A percentile compares a stretch with the other conserved stretches of the same genome.
phyloP scores from a whole-genome alignment of 108 stramenopile genomes.

The Nitzschia sp. region DNA sequence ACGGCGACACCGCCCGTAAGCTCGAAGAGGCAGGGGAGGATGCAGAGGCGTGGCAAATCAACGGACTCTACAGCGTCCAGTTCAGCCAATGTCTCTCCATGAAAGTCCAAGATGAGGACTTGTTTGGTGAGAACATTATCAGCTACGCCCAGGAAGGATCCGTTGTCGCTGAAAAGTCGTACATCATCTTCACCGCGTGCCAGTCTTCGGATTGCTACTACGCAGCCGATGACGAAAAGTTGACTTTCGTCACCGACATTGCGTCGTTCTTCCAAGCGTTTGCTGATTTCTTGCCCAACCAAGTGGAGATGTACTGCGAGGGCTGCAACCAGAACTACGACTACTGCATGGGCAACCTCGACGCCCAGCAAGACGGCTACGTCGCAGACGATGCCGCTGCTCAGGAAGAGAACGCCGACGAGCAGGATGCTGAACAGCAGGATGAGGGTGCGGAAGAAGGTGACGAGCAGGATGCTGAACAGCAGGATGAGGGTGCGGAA shows the following conservation, averaged over 20 bases:
- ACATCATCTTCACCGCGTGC: slow-evolving; percentile 63
- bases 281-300: slow-evolving; percentile 45
- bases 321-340: slow-evolving; percentile 52
- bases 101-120: slow-evolving; percentile 20
- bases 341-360: slow-evolving; percentile 37
- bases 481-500: slow-evolving; percentile 25
- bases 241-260: slow-evolving; percentile 57
- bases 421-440: slow-evolving; percentile 26
- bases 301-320: slow-evolving; percentile 49
- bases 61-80: slow-evolving; percentile 28
- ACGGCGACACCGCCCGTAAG: slow-evolving; percentile 30
- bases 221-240: slow-evolving; percentile 33
- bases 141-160: slow-evolving; percentile 26
- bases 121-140: slow-evolving; percentile 30
- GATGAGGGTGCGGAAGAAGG: slow-evolving; percentile 32
- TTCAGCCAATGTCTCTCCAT: slow-evolving; percentile 39
- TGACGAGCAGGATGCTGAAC: slow-evolving; percentile 15
- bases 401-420: slow-evolving; percentile 19
- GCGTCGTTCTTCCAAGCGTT: slow-evolving; percentile 49
- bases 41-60: slow-evolving; percentile 26
- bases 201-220: slow-evolving; percentile 48
- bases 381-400: slow-evolving; percentile 27
- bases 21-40: slow-evolving; percentile 2
- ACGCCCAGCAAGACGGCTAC: slow-evolving; percentile 21
- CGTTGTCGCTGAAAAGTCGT: slow-evolving; percentile 50